These are phyloP conservation scores for Blastomyces percursus DNA, from an alignment of 2,329 filamentous ascomycete genomes.

Conservation along the genomic window DNA sequence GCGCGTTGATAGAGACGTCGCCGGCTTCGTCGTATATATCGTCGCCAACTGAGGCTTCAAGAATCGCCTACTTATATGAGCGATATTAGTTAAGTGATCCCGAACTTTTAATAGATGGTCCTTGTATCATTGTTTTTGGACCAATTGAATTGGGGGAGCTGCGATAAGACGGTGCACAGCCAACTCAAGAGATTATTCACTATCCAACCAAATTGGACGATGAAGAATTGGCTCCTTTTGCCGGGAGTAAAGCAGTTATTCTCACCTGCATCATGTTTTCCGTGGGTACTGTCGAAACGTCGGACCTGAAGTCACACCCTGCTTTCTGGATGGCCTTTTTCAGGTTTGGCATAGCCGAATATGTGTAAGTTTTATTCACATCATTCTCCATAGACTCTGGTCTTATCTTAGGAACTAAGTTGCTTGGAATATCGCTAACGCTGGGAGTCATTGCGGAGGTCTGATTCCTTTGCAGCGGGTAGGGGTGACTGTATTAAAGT, in stretches of 20 bases:
- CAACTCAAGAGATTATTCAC: not conserved
- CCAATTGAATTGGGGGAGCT: not conserved
- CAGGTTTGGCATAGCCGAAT: conserved; percentile 10
- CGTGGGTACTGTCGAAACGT: conserved; percentile 22
- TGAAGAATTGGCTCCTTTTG: not conserved
- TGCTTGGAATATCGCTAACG: not conserved
- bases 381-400: not conserved
- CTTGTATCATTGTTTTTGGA: not conserved
- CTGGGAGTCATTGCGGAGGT: not conserved
- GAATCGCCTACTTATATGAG: conserved; percentile 16
- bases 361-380: not conserved
- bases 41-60: conserved; percentile 25
- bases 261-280: conserved; percentile 20
- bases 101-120: not conserved
- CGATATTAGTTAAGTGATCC: not conserved
- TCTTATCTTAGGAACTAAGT: not conserved
- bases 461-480: not conserved
- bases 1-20: conserved; percentile 19
- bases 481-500: not conserved
- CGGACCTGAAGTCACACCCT: conserved; percentile 20
- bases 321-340: conserved; percentile 10
- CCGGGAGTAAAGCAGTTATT: not conserved
- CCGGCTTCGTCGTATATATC: conserved; percentile 27
- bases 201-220: not conserved
- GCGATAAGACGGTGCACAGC: not conserved